These are phyloP conservation scores for Licmophora abbreviata DNA, from an alignment of 108 stramenopile species.

Conservation along the genomic window DNA sequence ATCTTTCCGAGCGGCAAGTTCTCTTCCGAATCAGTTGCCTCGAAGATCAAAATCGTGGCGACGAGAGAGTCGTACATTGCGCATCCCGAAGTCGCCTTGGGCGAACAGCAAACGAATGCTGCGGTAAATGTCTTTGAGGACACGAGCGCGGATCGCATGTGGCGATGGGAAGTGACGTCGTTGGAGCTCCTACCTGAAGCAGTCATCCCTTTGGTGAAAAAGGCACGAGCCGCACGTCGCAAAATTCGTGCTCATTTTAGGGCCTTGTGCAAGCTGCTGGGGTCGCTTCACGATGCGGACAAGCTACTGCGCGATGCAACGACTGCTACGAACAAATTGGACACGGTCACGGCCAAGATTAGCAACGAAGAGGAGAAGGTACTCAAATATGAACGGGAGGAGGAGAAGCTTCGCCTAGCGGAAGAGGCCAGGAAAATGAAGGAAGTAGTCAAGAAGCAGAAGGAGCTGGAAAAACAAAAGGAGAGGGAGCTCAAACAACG, in stretches of 20 bases:
- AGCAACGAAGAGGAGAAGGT: slow-evolving; percentile 72
- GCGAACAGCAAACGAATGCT: not conserved
- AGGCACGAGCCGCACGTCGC: slow-evolving; percentile 45
- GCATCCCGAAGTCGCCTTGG: not conserved
- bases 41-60: slow-evolving; percentile 61
- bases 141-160: slow-evolving; percentile 32
- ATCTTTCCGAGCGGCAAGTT: slow-evolving; percentile 22
- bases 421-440: slow-evolving; percentile 32
- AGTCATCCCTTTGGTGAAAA: slow-evolving; percentile 35
- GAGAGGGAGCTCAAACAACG: slow-evolving; percentile 32
- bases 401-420: slow-evolving; percentile 50
- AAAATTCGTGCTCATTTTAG: slow-evolving; percentile 40
- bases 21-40: slow-evolving; percentile 31
- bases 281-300: slow-evolving; percentile 37
- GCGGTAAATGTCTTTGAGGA: slow-evolving; percentile 12
- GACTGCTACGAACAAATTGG: slow-evolving; percentile 8
- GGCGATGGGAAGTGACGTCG: slow-evolving; percentile 74
- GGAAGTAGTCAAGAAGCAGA: slow-evolving; percentile 16
- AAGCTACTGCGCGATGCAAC: slow-evolving; percentile 10
- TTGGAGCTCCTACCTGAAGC: slow-evolving; percentile 43
- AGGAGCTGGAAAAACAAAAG: slow-evolving; percentile 35
- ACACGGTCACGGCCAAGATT: slow-evolving; percentile 34
- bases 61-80: slow-evolving; percentile 47
- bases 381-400: slow-evolving; percentile 69
- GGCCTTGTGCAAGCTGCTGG: slow-evolving; percentile 41